phyloP scores from a whole-genome alignment of 176 grass and related monocot genomes.

The Stipa capillata region DNA sequence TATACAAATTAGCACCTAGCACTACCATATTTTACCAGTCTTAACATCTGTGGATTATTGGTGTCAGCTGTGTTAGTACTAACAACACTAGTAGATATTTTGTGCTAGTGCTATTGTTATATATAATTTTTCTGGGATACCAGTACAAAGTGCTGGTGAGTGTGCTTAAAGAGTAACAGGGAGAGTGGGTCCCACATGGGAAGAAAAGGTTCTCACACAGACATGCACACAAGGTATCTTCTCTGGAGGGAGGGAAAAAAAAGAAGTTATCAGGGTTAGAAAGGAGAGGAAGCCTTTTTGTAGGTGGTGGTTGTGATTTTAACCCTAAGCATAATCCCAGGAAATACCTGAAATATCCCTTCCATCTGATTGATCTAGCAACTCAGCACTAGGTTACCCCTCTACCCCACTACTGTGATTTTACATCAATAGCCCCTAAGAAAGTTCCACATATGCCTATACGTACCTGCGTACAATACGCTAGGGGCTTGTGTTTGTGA shows the following conservation, averaged over 20 bases:
- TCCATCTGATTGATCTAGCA: conserved; percentile 38
- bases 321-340: conserved; percentile 18
- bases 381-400: conserved; percentile 14
- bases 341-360: conserved; percentile 29
- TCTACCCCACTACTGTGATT: conserved; percentile 16
- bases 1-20: background rate
- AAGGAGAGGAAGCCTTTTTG: conserved; percentile 16
- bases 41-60: background rate
- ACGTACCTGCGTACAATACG: conserved; percentile 17
- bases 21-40: background rate
- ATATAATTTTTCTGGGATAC: background rate
- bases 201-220: conserved; percentile 20
- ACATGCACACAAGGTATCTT: conserved; percentile 31
- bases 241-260: conserved; percentile 13
- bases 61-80: background rate
- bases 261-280: conserved; percentile 26
- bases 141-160: conserved; percentile 40
- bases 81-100: conserved; percentile 15
- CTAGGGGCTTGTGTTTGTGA: background rate
- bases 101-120: background rate
- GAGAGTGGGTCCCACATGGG: conserved; percentile 31
- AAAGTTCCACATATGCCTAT: conserved; percentile 29
- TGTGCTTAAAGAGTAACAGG: conserved; percentile 41
- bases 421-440: conserved; percentile 43
- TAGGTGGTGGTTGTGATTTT: conserved; percentile 53